Evolutionary conservation across 1,284 basidiomycete species (phyloP), one percentile per base, ranked within the genome.

Genomic region (Abortiporus biennis): DNA sequence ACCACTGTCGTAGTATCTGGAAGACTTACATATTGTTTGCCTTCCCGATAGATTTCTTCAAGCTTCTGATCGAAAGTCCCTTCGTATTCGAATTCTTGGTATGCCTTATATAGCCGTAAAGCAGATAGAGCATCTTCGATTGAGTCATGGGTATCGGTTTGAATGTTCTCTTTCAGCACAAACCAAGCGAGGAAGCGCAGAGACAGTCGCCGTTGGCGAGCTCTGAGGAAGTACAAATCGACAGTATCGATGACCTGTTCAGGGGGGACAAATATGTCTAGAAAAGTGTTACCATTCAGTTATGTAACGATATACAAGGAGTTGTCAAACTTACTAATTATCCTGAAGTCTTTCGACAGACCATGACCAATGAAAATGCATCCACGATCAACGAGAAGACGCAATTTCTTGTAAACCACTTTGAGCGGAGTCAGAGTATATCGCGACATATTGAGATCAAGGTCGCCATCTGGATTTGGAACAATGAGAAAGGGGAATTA

Each of bases 281-380:
- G 4, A 32, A 13, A 40, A 6, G 33, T 15, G 31, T 22, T 9
- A 46, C 40, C 29, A 25, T 35, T 19, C 17, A 15, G 11, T 36
- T 15, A 3, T 25, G 23, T 17, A 17, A 19, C 3, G 32, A 16
- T 16, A 3, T 38, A 17, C 6, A n/a, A 13, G 36, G 8, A 5
- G 20, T 2, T 5, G 21, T 9, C 27, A 16, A n/a, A 68, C 90
- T 57, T 53, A 94, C 92, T 99, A 67, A 99, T 98, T 45, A 96
- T 99, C 9, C 96, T 78, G 66, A 99, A 98, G 63, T 99, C 96
- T 61, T 98, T 98, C n/a, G 91, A 88, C n/a, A 99, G 75, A 1
- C 96, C 96, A 55, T 99, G 95, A 0, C 96, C 96, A 43, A 99
- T 89, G 57, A 99, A 99, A 49, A 94, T 86, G 58, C 96, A 99